A percentile compares a stretch with the other conserved stretches of the same genome.
Evolutionary conservation across 768 basidiomycete species (phyloP).

Genomic region (Tylopilus rubrobrunneus): DNA sequence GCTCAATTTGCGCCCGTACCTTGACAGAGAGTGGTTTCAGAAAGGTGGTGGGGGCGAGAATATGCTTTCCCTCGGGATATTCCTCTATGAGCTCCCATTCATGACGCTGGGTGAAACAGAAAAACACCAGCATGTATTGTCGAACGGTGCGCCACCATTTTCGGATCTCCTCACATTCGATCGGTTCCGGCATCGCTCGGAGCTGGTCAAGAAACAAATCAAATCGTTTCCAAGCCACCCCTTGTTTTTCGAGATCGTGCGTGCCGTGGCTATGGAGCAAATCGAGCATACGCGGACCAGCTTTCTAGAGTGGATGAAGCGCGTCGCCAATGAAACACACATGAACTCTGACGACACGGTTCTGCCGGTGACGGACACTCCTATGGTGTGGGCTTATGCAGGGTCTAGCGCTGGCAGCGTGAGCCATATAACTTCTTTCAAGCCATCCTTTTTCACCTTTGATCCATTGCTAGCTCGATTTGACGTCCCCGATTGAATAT

Average conservation of each 20-base stretch:
- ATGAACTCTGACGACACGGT: neutral
- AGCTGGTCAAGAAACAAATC: slow-evolving; percentile 35
- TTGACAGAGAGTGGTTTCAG: slow-evolving; percentile 44
- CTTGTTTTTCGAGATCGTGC: slow-evolving; percentile 41
- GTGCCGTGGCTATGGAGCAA: slow-evolving; percentile 7
- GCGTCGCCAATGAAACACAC: neutral
- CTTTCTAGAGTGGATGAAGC: slow-evolving; percentile 26
- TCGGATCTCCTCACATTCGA: slow-evolving; percentile 37
- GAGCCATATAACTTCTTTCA: neutral
- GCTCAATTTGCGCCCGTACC: slow-evolving; percentile 46
- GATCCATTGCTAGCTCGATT: slow-evolving; percentile 28
- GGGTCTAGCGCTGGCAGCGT: slow-evolving; percentile 32
- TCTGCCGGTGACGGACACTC: slow-evolving; percentile 4
- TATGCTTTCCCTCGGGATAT: slow-evolving; percentile 43
- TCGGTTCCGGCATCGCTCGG: slow-evolving; percentile 44
- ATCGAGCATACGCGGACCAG: neutral
- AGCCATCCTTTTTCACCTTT: neutral
- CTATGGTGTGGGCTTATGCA: slow-evolving; percentile 10
- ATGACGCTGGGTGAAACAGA: slow-evolving; percentile 37
- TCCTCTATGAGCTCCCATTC: slow-evolving; percentile 41
- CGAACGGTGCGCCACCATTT: slow-evolving; percentile 36
- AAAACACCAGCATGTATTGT: neutral
- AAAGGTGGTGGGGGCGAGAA: slow-evolving; percentile 42
- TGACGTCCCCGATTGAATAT: slow-evolving; percentile 34
- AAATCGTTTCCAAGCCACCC: slow-evolving; percentile 37